Base-by-base conservation (phyloP, 306 rosid species). In the Inga leiocalycina region DNA sequence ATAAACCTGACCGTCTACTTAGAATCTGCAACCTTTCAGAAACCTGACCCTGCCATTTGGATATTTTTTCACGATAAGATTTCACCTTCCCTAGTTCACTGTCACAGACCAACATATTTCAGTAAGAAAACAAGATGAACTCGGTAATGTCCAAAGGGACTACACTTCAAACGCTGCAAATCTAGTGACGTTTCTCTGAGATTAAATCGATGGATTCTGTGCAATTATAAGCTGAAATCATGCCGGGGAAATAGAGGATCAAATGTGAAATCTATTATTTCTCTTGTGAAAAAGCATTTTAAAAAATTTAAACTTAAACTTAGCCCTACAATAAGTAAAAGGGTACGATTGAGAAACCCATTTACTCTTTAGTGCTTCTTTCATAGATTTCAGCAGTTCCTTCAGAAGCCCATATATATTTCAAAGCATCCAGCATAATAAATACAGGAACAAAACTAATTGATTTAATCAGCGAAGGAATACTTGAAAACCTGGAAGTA, bases 31-130 rank as follows among this genome's bases (percentile, higher is more conserved):
- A 90, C 81, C 99, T 91, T 52, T 96, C 99, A 51, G 97, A 87
- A 69, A 92, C 97, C 81, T 93, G 93, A 86, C 91, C 91, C 89
- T 92, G 97, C 98, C 99, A 96, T 87, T 90, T 92, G 15, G 94
- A 90, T 90, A 96, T 92, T 82, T 93, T 93, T 70, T 90, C 91
- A 41, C 98, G 95, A 86, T 89, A 85, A 3, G 97, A 91, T 76
- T 91, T 89, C 82, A 93, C 99, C 93, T 96, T 96, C 86, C 86
- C 89, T 75, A 83, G 91, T 85, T 96, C 99, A 77, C 99, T 96
- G 91, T 80, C 77, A 83, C 79, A 79, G 65, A 85, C 79, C 64
- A 88, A 85, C 22, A 79, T 5, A 48, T 62, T 80, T 77, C 65
- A 66, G 59, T 32, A 54, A 79, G 72, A 11, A 54, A 81, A 74